Base-by-base conservation (phyloP, 2,329 filamentous ascomycete genomes). In the Epichloe amarillans region DNA sequence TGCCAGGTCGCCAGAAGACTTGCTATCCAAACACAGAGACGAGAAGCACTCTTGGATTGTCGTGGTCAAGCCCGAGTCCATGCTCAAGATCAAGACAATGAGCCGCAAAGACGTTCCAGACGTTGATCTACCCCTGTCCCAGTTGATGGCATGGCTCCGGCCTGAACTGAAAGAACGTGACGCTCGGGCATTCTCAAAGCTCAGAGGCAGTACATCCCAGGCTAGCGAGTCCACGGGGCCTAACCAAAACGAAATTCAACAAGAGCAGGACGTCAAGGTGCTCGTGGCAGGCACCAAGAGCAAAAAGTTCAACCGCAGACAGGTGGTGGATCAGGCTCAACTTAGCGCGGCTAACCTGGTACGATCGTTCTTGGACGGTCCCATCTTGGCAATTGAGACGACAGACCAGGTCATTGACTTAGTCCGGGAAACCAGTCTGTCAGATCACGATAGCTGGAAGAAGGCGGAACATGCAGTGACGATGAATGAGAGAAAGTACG, bases 271-370 rank as follows among this genome's bases (percentile, higher is more conserved):
- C 51, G 89, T 97, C 44, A 83, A 86, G 53, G 84, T 97, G n/a
- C 75, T 96, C 4, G 77, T 89, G 5, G 81, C 86, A 1, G 84
- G 87, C 52, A 90, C 88, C 47, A 82, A 84, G 59, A 88, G 83
- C 66, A 96, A 95, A 68, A 97, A 96, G 71, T 86, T 85, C 55
- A 96, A 95, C 67, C 82, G 91, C 49, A 82, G 83, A 61, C 83
- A 83, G 30, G 88, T 97, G 47, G 83, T 96, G 46, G 88, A 95
- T 63, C 85, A 90, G 57, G 84, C 84, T 54, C 80, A 80, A 66
- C 64, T 62, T 51, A 74, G 71, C 55, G 74, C 73, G 4, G 74
- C 79, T 33, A 79, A 77, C 51, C 73, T 90, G 37, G 76, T 88
- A 12, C 79, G 84, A 35, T 79, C 78, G 4, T 88, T 88, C 57